Base-by-base conservation (phyloP, 2,329 filamentous ascomycete genomes). In the Fusarium subtropicale region DNA sequence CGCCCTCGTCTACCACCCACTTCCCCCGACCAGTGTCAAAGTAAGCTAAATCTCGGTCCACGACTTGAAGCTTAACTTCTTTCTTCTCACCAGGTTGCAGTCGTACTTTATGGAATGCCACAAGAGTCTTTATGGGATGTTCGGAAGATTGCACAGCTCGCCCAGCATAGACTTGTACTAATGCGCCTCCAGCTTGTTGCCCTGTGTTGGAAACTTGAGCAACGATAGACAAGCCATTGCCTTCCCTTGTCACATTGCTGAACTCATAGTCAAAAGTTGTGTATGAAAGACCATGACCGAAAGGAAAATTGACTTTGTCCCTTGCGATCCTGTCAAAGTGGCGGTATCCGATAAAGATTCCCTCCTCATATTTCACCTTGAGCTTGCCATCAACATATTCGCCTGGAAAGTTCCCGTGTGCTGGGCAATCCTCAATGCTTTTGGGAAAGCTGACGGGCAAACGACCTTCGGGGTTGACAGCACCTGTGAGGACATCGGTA, bases 271-370 rank as follows among this genome's bases (percentile, higher is more conserved):
- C 79, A 76, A 92, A 93, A 0, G 80, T 84, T 1, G 90, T 90
- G 77, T 93, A 92, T 2, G 88, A 89, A 3, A 92, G 79, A 5
- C 90, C 90, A 68, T 89, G 85, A 4, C 90, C 90, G 69, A 92
- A 92, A 18, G 88, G 83, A 75, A 91, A 91, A 15, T 87, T 83
- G 0, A 88, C 84, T 7, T 83, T 81, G 11, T 86, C 82, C 31
- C 82, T 79, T 2, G 82, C 81, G 33, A 73, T 46, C 68, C 86
- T 88, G 73, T 92, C 89, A 73, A 89, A 91, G 76, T 87, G 89
- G 16, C 89, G 82, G 76, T 92, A 92, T 1, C 90, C 90, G 38
- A 92, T 82, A 72, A 89, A 91, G 48, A 92, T 82, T 33, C 89
- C 89, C 75, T 92, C 90, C 16, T 86, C 87, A 68, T 92, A 92